Evolutionary conservation across 768 basidiomycete genomes (phyloP), one percentile per base, ranked within the genome.

Genomic region (Crassisporium funariophilum): DNA sequence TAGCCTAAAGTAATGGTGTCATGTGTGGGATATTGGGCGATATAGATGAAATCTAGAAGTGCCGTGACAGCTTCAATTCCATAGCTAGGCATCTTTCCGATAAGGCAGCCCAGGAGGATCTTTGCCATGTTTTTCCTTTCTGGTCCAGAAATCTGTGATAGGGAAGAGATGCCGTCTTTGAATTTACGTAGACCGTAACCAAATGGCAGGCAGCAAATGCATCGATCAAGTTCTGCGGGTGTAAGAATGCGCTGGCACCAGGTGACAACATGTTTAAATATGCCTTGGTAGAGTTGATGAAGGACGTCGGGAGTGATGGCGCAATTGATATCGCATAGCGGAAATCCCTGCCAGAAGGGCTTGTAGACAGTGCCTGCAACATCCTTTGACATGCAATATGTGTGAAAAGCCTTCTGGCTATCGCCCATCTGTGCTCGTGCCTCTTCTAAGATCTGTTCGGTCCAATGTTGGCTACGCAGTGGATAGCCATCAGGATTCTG

Each of bases 241-340:
- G 36, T 23, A 35, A 47, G 5, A 2, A 6, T 13, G 40, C 10
- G 2, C n/a, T n/a, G n/a, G n/a, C n/a, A n/a, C n/a, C n/a, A n/a
- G n/a, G n/a, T n/a, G n/a, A n/a, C n/a, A n/a, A 47, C 16, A 13
- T 47, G 36, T 24, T 40, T 40, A 13, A 47, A 6, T 1, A 47
- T 27, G 5, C 46, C 46, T 31, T 40, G 46, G 19, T 47, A 34
- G 6, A 47, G 17, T 33, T 47, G 46, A 29, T 47, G 46, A 6
- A 47, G 37, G 13, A 47, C 36, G 25, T 47, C 46, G n/a, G 45
- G 45, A 4, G 37, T 40, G 0, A 46, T 25, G 0, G 45, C 24
- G 2, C 22, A 0, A 20, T 47, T 22, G 6, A 47, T 39, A 16
- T 47, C 36, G n/a, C 16, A 20, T 4, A 11, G 16, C 4, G 46